Base-by-base conservation (phyloP, 2,329 filamentous ascomycete genomes). In the Scleromitrula shiraiana region DNA sequence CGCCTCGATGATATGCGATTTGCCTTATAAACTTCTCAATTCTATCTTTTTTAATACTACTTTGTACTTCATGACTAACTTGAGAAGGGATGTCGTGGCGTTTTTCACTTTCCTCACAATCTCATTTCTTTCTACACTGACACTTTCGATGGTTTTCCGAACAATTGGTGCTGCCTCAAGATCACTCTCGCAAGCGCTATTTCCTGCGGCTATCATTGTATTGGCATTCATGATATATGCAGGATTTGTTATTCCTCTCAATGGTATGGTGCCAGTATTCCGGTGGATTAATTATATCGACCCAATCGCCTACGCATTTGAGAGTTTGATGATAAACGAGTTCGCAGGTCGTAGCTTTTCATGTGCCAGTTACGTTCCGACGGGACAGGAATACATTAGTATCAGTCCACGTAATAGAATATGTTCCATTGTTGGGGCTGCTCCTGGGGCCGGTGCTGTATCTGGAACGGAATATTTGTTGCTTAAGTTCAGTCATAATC, bases 31-130 rank as follows among this genome's bases (percentile, higher is more conserved):
- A 66, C 67, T 95, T 9, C 26, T 48, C 15, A 59, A 53, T 14
- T 49, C 52, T 4, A 75, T 95, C 54, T 68, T 77, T 7, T 95
- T 94, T 74, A 95, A 95, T 62, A 41, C 88, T 37, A 75, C 79
- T 1, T 67, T 95, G 2, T 95, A 95, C 69, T 95, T 95, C 67
- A 83, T 95, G 79, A 83, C 85, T 0, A 85, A 89, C 53, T 70
- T 96, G 32, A 77, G 85, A 47, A 76, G n/a, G 87, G 44, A 81
- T 85, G 55, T 71, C 85, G 0, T 85, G 1, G 69, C 82, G 1
- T 95, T 93, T 72, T 95, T 95, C 73, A 85, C 88, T 70, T 95
- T 88, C 75, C 26, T 60, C 7, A 36, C 61, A 8, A 59, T 63
- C 38, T 56, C 53, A 1, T 63, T 64, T 47, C 41, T 56, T 30